These are phyloP conservation scores for Cyclotella sp. DNA, from an alignment of 108 stramenopile species.

Conservation along the genomic window DNA sequence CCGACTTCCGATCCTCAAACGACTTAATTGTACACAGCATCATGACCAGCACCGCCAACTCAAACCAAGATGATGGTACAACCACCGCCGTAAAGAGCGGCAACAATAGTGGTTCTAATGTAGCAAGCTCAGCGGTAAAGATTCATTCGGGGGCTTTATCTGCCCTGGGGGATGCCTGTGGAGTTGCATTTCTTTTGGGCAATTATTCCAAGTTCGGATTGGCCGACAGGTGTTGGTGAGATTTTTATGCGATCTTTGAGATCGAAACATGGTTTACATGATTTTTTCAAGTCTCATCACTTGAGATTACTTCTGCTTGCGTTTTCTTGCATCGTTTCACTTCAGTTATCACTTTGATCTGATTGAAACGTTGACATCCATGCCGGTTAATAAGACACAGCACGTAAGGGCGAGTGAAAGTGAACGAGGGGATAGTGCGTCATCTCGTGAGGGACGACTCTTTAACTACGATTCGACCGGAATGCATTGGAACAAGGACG, in stretches of 20 bases:
- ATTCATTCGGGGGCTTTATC: constrained; percentile 20
- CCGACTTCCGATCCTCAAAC: too few species aligned
- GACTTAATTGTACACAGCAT: neutral
- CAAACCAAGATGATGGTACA: neutral
- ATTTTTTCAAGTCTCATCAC: neutral
- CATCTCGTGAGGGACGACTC: constrained; percentile 19
- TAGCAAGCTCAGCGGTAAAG: neutral
- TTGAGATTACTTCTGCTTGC: neutral
- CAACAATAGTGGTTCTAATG: neutral
- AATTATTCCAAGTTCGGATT: constrained; percentile 78
- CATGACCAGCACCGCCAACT: neutral
- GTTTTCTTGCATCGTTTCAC: neutral
- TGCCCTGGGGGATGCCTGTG: constrained; percentile 54
- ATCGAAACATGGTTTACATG: neutral
- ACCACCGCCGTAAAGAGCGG: neutral
- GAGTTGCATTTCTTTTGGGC: constrained; percentile 64
- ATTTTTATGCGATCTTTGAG: neutral
- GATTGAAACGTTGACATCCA: constrained; percentile 51
- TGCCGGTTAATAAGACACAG: constrained; percentile 21
- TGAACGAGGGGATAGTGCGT: constrained; percentile 36
- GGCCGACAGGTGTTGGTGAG: constrained; percentile 71
- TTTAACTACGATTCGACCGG: neutral
- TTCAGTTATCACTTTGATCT: constrained; percentile 83
- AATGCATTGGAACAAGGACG: neutral
- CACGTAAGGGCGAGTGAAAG: constrained; percentile 15